phyloP scores from a whole-genome alignment of 2,329 filamentous ascomycete species.

The Paecilomyces formosus region DNA sequence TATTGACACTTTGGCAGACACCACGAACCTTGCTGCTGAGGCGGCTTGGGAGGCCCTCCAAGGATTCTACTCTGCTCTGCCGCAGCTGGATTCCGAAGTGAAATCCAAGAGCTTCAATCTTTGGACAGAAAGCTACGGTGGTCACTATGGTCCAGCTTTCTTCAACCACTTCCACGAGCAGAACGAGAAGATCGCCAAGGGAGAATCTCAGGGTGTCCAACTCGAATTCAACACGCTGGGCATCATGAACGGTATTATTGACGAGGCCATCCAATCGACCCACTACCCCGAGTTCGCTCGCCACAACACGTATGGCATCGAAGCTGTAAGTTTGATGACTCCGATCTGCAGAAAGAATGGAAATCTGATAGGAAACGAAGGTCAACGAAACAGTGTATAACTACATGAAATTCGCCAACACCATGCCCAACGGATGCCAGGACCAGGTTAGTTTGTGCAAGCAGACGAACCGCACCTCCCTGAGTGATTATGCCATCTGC shows the following conservation, averaged over 20 bases:
- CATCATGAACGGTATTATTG: conserved; percentile 52
- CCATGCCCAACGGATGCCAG: conserved; percentile 54
- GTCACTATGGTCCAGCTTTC: conserved; percentile 49
- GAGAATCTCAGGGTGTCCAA: conserved; percentile 39
- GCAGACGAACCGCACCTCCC: conserved; percentile 51
- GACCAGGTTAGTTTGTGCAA: conserved; percentile 62
- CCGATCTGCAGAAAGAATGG: neutral
- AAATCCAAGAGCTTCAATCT: conserved; percentile 50
- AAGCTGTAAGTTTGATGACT: conserved; percentile 16
- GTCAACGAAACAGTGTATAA: conserved; percentile 53
- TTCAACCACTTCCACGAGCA: conserved; percentile 52
- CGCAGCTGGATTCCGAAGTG: conserved; percentile 42
- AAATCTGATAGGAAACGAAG: conserved; percentile 8
- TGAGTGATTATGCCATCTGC: conserved; percentile 46
- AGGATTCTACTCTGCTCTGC: conserved; percentile 45
- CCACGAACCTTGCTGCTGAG: conserved; percentile 49
- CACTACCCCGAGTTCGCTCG: conserved; percentile 47
- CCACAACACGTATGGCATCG: conserved; percentile 51
- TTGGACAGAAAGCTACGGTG: conserved; percentile 50
- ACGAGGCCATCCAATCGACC: conserved; percentile 43
- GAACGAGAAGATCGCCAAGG: conserved; percentile 48
- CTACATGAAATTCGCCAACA: conserved; percentile 50
- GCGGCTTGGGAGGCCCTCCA: conserved; percentile 51
- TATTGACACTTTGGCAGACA: conserved; percentile 29
- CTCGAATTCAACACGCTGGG: conserved; percentile 49